Percentiles rank a stretch among this genome's conserved stretches.
Evolutionary conservation across 78 protist species (phyloP).

Genomic region (Diacronema lutheri): DNA sequence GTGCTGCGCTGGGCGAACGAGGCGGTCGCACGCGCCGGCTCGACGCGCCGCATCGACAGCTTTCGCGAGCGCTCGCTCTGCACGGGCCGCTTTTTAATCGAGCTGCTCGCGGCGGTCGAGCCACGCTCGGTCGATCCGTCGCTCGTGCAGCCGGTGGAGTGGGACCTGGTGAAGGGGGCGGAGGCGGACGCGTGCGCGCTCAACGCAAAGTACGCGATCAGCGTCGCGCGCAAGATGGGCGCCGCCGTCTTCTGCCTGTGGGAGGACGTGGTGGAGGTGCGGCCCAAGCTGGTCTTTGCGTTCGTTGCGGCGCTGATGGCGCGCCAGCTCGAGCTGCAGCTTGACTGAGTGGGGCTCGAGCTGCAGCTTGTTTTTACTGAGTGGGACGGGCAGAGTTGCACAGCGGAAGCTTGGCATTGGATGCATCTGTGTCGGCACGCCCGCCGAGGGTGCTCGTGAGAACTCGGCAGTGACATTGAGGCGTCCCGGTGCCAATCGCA

Average conservation of each 20-base stretch:
- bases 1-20: slow-evolving; percentile 49
- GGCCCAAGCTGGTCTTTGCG: slow-evolving; percentile 56
- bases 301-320: neutral
- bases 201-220: slow-evolving; percentile 55
- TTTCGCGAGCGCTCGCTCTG: slow-evolving; percentile 68
- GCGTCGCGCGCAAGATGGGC: slow-evolving; percentile 81
- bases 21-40: neutral
- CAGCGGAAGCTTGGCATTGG: too few relatives aligned
- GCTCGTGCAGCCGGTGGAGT: slow-evolving; percentile 41
- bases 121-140: slow-evolving; percentile 66
- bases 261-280: slow-evolving; percentile 84
- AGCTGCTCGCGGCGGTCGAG: slow-evolving; percentile 70
- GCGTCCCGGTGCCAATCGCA: too few relatives aligned
- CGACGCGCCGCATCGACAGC: neutral
- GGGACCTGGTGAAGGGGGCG: neutral
- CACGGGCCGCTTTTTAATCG: slow-evolving; percentile 58
- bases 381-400: too few relatives aligned
- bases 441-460: too few relatives aligned
- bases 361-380: too few relatives aligned
- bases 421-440: too few relatives aligned
- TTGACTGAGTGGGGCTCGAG: too few relatives aligned
- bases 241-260: slow-evolving; percentile 77
- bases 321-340: neutral
- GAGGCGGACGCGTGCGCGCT: neutral
- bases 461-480: too few relatives aligned